These are phyloP conservation scores for Infundibulicybe gibba DNA, from an alignment of 768 basidiomycete species.

Conservation along the genomic window DNA sequence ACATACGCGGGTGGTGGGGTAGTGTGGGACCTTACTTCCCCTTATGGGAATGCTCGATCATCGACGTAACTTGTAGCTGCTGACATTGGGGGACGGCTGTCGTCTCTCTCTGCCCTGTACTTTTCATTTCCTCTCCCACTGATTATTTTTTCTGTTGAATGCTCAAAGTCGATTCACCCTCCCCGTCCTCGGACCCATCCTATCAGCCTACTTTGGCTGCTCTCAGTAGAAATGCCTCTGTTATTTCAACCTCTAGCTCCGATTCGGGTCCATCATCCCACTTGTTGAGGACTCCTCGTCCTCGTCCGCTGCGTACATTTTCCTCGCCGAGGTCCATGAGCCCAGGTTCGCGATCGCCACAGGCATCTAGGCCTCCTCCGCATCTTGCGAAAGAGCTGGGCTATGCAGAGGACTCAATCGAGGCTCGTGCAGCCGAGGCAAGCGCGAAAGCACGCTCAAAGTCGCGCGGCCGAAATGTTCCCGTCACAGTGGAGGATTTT, in stretches of 20 bases:
- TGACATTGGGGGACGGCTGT: no score
- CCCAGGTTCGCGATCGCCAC: conserved; percentile 36
- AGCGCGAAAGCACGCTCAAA: conserved; percentile 29
- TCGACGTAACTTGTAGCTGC: no score
- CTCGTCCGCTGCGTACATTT: conserved; percentile 59
- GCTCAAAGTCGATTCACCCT: conserved; percentile 28
- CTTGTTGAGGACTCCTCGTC: conserved; percentile 37
- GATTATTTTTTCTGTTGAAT: conserved; percentile 50
- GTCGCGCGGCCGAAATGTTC: conserved; percentile 40
- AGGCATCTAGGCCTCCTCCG: conserved; percentile 41
- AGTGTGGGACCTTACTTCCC: no score
- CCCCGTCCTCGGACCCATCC: conserved; percentile 25
- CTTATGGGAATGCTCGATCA: no score
- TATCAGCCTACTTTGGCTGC: conserved; percentile 41
- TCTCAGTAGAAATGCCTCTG: conserved; percentile 73
- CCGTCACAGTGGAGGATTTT: conserved; percentile 59
- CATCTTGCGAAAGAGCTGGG: conserved; percentile 62
- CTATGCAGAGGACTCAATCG: conserved; percentile 9
- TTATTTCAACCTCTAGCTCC: conserved; percentile 66
- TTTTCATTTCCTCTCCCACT: conserved; percentile 22
- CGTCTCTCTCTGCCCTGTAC: conserved; percentile 7
- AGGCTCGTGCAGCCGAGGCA: conserved; percentile 7
- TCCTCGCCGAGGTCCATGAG: conserved; percentile 62
- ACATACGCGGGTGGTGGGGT: no score
- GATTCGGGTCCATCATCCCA: conserved; percentile 41